phyloP scores from a whole-genome alignment of 495 filamentous ascomycete genomes.

The Elasticomyces elasticus region DNA sequence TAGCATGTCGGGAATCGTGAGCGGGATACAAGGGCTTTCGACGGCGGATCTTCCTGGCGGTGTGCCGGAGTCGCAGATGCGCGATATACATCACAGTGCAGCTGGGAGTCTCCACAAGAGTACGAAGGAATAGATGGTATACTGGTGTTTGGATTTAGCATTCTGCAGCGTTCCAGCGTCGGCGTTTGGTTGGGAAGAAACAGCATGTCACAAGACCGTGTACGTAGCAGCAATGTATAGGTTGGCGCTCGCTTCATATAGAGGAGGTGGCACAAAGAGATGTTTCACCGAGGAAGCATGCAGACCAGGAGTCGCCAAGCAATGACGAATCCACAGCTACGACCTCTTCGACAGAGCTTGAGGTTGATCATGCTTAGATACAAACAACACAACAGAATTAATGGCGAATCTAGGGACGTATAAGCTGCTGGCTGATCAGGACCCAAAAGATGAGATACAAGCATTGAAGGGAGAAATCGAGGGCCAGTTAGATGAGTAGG shows the following conservation, averaged over 20 bases:
- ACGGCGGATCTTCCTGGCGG: slow-evolving; percentile 9
- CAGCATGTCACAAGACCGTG: no score
- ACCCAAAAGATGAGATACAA: neutral
- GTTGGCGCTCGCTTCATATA: no score
- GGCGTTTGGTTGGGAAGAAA: no score
- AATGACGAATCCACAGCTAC: no score
- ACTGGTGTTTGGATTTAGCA: neutral
- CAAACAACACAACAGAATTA: no score
- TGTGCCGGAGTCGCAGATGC: slow-evolving; percentile 7
- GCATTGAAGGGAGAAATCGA: neutral
- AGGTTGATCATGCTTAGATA: no score
- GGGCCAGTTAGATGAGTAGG: neutral
- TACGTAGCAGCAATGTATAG: no score
- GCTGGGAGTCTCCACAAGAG: neutral
- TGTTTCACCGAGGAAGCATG: no score
- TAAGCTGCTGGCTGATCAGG: neutral
- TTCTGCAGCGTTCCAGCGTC: neutral
- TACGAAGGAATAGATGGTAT: neutral
- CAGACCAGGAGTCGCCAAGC: no score
- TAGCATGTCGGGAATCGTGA: slow-evolving; percentile 1
- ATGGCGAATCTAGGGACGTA: neutral
- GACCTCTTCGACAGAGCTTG: no score
- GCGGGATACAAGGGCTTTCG: slow-evolving; percentile 2
- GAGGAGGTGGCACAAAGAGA: no score
- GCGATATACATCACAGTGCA: neutral